Evolutionary conservation across 208 protist species (phyloP).

Genomic region (Jaenimonas drosophilae): DNA sequence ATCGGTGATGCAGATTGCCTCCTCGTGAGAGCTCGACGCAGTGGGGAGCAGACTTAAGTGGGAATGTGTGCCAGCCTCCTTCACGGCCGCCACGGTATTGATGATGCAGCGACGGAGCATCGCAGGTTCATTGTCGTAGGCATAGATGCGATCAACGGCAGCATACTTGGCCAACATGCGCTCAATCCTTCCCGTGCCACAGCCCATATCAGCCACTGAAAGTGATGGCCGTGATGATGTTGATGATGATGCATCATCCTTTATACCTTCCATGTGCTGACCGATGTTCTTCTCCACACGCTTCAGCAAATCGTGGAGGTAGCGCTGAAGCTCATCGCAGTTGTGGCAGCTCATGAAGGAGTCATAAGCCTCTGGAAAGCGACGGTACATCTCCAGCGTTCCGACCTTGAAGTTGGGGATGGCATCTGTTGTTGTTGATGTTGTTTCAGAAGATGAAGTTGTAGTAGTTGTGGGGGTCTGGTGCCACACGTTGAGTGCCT

Average conservation of each 20-base stretch:
- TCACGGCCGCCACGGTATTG: constrained; percentile 20
- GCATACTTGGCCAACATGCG: constrained; percentile 35
- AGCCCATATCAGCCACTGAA: constrained; percentile 66
- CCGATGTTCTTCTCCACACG: constrained; percentile 9
- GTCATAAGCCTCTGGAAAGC: constrained; percentile 70
- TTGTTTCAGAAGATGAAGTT: too few relatives aligned
- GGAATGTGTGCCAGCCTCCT: neutral
- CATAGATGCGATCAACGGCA: constrained; percentile 41
- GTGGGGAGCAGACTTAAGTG: neutral
- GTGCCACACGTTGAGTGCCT: too few relatives aligned
- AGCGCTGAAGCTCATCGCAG: constrained; percentile 28
- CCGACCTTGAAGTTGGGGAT: constrained; percentile 69
- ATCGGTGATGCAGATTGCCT: neutral
- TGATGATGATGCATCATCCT: neutral
- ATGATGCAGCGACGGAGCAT: constrained; percentile 61
- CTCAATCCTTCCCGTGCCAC: constrained; percentile 70
- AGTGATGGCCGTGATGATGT: constrained; percentile 12
- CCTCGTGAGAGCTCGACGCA: neutral
- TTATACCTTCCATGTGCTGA: constrained; percentile 2
- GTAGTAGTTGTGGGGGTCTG: too few relatives aligned
- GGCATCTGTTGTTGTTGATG: constrained; percentile 1
- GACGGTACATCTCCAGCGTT: constrained; percentile 73
- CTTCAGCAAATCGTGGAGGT: constrained; percentile 27
- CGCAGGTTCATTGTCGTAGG: constrained; percentile 54
- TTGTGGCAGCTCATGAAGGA: constrained; percentile 65